These are phyloP conservation scores for Sextonia rubra DNA, from an alignment of 164 flowering plant species.

Conservation along the genomic window DNA sequence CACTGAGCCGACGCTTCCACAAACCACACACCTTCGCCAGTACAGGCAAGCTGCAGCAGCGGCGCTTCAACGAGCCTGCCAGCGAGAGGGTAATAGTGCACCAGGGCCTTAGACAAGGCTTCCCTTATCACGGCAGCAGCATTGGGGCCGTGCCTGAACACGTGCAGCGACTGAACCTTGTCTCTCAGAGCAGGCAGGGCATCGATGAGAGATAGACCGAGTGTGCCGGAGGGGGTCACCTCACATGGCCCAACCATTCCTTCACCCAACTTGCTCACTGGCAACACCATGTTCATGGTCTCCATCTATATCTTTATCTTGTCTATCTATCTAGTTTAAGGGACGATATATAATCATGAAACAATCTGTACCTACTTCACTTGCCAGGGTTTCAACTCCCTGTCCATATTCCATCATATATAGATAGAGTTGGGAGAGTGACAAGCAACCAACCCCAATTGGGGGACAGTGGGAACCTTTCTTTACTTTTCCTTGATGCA, in stretches of 20 bases:
- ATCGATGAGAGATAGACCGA: slow-evolving; percentile 48
- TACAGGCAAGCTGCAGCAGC: slow-evolving; percentile 31
- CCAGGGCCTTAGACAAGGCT: slow-evolving; percentile 55
- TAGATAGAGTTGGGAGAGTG: too few relatives aligned
- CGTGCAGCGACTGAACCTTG: slow-evolving; percentile 47
- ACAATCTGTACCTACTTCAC: too few relatives aligned
- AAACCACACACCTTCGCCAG: slow-evolving; percentile 54
- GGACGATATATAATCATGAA: too few relatives aligned
- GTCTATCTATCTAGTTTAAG: too few relatives aligned
- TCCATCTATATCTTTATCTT: too few relatives aligned
- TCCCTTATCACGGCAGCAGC: slow-evolving; percentile 32
- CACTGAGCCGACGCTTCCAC: slow-evolving; percentile 50
- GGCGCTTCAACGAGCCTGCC: slow-evolving; percentile 36
- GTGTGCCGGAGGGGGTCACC: slow-evolving; percentile 34
- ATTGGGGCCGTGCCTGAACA: slow-evolving; percentile 36
- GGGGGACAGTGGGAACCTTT: too few relatives aligned
- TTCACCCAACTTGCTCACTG: slow-evolving; percentile 27
- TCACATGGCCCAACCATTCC: slow-evolving; percentile 31
- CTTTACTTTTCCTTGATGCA: too few relatives aligned
- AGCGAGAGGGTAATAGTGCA: slow-evolving; percentile 68
- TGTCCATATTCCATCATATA: too few relatives aligned
- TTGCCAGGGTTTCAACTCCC: too few relatives aligned
- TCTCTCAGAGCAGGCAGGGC: slow-evolving; percentile 35
- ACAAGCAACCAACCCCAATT: too few relatives aligned
- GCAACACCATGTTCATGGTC: slow-evolving; percentile 27